A percentile compares a stretch with the other conserved stretches of the same genome.
phyloP scores from a whole-genome alignment of 2,329 filamentous ascomycete genomes.

The Ophiostoma quercus region DNA sequence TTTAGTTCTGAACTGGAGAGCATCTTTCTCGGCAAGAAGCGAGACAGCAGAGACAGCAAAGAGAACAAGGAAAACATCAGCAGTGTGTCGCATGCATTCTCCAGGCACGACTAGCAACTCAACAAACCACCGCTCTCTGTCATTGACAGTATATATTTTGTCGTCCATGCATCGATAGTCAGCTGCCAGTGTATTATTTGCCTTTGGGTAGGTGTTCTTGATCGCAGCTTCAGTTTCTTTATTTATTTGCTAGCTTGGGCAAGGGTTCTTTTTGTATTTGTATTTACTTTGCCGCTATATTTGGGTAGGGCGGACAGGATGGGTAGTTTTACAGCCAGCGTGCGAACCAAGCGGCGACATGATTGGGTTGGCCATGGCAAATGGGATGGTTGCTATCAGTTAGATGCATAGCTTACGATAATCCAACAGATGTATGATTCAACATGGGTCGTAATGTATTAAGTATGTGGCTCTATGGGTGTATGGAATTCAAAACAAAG shows the following conservation, averaged over 20 bases:
- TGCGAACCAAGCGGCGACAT: not conserved
- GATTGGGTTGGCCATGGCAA: not conserved
- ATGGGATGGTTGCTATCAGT: not conserved
- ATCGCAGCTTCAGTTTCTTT: not conserved
- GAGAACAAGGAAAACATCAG: conserved; percentile 20
- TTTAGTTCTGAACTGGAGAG: conserved; percentile 27
- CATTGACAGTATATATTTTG: not conserved
- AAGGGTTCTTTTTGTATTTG: conserved; percentile 7
- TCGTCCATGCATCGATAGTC: conserved; percentile 9
- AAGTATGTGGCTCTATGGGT: not conserved
- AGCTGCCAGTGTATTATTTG: conserved; percentile 15
- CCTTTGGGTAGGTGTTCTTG: not conserved
- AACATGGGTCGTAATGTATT: not conserved
- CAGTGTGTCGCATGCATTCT: not conserved
- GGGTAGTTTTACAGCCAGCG: not conserved
- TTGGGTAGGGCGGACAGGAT: conserved; percentile 16
- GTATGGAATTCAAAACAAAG: not conserved
- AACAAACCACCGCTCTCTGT: conserved; percentile 5
- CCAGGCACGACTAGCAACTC: conserved; percentile 2
- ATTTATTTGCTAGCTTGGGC: not conserved
- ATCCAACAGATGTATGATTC: not conserved
- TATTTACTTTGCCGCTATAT: conserved; percentile 15
- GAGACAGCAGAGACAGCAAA: not conserved
- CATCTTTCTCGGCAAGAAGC: conserved; percentile 25
- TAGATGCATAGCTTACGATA: not conserved